phyloP scores from a whole-genome alignment of 345 rosid genomes.

The Eucalyptus tenuipes region DNA sequence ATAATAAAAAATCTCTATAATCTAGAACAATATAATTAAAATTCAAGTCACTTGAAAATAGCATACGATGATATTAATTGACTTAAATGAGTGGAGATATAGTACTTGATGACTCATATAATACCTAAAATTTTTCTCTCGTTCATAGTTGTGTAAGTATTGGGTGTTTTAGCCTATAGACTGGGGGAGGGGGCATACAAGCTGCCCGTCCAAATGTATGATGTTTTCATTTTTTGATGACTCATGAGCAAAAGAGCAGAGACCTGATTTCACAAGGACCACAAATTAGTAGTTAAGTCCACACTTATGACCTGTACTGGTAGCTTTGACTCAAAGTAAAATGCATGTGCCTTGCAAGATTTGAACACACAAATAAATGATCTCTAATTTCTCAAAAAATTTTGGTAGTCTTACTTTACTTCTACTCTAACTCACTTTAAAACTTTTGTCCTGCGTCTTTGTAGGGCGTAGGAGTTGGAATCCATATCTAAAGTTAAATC shows the following conservation, averaged over 20 bases:
- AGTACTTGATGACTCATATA: background rate
- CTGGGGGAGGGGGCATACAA: too few relatives aligned
- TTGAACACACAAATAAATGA: background rate
- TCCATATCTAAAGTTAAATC: too few relatives aligned
- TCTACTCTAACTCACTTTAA: too few relatives aligned
- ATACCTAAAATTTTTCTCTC: background rate
- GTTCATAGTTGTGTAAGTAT: background rate
- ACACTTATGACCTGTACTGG: background rate
- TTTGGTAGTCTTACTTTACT: too few relatives aligned
- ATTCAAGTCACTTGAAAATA: background rate
- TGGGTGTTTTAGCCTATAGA: background rate
- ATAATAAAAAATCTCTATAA: too few relatives aligned
- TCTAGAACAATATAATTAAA: background rate
- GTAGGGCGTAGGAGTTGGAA: too few relatives aligned
- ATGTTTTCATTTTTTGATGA: background rate
- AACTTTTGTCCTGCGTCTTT: rapidly evolving
- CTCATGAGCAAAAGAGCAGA: background rate
- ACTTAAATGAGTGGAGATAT: background rate
- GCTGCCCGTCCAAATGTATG: background rate
- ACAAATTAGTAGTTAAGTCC: background rate
- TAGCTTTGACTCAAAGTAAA: background rate
- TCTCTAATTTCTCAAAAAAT: background rate
- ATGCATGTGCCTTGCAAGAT: background rate
- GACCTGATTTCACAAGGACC: background rate
- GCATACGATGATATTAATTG: too few relatives aligned